phyloP scores from a whole-genome alignment of 495 filamentous ascomycete genomes.

The Penicillium angulare region DNA sequence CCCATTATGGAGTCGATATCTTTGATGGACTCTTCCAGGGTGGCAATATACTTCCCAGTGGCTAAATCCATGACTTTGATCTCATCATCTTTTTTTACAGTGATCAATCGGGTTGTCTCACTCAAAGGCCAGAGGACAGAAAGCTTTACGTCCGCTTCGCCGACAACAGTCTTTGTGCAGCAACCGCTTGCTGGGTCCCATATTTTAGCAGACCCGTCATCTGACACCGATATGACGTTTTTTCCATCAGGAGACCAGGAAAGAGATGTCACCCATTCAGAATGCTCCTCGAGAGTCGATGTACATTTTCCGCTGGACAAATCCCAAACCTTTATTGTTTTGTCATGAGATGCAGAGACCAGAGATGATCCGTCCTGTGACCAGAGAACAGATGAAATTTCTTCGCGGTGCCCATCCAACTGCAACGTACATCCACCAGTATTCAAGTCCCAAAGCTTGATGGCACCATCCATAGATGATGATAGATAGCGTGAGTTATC shows the following conservation, averaged over 20 bases:
- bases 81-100: too few species aligned
- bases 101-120: too few species aligned
- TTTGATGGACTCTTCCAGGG: too few species aligned
- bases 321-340: not conserved
- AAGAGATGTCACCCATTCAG: not conserved
- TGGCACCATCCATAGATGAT: not conserved
- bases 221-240: not conserved
- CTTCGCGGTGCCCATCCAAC: not conserved
- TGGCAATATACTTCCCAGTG: too few species aligned
- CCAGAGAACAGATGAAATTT: not conserved
- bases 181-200: not conserved
- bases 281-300: not conserved
- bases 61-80: too few species aligned
- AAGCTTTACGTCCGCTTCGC: not conserved
- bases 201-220: not conserved
- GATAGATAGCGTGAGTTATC: not conserved
- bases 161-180: not conserved
- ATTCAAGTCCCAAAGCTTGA: not conserved
- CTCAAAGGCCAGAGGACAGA: not conserved
- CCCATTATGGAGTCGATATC: too few species aligned
- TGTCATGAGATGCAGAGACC: not conserved
- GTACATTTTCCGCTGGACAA: not conserved
- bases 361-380: not conserved
- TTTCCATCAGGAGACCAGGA: not conserved
- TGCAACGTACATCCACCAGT: not conserved